Evolutionary conservation across 352 stramenopile species (phyloP), one percentile per base, ranked within the genome.

Genomic region (Pythium oligandrum): DNA sequence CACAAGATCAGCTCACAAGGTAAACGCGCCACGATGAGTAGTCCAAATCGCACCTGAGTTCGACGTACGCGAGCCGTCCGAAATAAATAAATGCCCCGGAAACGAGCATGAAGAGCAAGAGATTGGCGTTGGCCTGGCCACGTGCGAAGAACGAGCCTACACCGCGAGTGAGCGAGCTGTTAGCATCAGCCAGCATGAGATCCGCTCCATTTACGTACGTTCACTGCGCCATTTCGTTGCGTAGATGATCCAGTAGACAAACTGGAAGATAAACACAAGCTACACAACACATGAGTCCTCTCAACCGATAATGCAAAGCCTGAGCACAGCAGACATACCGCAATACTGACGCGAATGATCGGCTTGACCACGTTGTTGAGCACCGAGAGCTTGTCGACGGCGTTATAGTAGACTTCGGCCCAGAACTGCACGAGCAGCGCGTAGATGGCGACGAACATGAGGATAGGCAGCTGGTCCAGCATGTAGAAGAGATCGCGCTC

Each of bases 341-440:
- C 59, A 62, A 93, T 89, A 39, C 72, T 62, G 48, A 70, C 69
- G 42, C 75, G 73, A 38, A 93, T 76, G 33, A 76, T 67, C 44
- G 85, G 85, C 45, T 93, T 93, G 26, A 93, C 67, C 9, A 86
- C 56, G 8, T 73, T 66, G 30, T 68, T 75, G 40, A 93, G 67
- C 4, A 83, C 72, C 11, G 67, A 43, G 43, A 93, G 59, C 38
- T 83, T 71, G 54, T 93, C 83, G 45, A 91, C 82, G 34, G 85
- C 85, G 43, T 95, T 92, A 71, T 91, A 95, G 53, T 95, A 95
- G 10, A 95, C 82, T 59, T 95, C 83, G 4, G 85, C 85, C 85
- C 85, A 95, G 45, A 95, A 95, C 52, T 93, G 79, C 60, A 93
- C 69, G 31, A 95, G 71, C 53, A 95, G 63, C 31, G 81, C 71